Percentiles rank a stretch among this genome's conserved stretches.
Conservation (phyloP, 139 green algal genomes). For the Asterochloris sp. region DNA sequence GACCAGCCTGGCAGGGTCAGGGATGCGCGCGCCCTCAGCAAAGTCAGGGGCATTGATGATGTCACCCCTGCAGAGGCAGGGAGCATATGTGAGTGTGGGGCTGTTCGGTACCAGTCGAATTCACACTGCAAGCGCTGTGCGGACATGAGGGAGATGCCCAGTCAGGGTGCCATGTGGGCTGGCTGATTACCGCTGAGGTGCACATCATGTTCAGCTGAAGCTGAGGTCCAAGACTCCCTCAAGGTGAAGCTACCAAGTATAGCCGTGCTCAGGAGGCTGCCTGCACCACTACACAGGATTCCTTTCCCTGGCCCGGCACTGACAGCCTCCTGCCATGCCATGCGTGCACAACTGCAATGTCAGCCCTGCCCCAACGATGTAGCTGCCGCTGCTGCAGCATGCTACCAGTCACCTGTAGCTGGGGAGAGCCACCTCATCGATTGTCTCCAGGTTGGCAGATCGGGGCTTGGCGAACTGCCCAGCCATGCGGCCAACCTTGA, state of each 20-base stretch:
- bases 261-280: too few species aligned
- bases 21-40: constrained; percentile 78
- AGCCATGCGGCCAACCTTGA: constrained; percentile 98
- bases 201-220: too few species aligned
- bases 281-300: too few species aligned
- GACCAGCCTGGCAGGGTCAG: constrained; percentile 76
- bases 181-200: too few species aligned
- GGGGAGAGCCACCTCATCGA: constrained; percentile 73
- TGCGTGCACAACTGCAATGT: too few species aligned
- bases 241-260: too few species aligned
- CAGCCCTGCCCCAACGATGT: too few species aligned
- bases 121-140: neutral
- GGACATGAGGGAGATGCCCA: neutral
- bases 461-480: constrained; percentile 99
- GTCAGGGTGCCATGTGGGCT: too few species aligned
- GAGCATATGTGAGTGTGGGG: neutral
- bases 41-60: constrained; percentile 98
- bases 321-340: too few species aligned
- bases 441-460: constrained; percentile 69
- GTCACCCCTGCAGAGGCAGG: constrained; percentile 65
- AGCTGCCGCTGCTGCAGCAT: constrained; percentile 6
- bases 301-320: too few species aligned
- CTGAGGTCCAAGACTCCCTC: too few species aligned
- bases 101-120: neutral
- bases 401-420: constrained; percentile 54